These are phyloP conservation scores for Anisodus tanguticus DNA, from an alignment of 257 asterid genomes.

Conservation along the genomic window DNA sequence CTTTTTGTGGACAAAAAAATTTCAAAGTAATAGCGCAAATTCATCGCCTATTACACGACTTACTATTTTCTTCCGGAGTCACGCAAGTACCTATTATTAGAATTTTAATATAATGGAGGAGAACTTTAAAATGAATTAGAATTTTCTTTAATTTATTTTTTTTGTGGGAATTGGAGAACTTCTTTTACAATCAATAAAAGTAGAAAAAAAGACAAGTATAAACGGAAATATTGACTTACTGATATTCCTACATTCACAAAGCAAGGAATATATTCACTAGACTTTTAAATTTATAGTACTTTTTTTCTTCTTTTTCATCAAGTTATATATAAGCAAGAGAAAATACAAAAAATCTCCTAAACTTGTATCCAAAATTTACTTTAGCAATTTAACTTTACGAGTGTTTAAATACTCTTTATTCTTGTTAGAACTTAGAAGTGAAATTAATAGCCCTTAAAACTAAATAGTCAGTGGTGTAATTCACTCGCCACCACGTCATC, in stretches of 20 bases:
- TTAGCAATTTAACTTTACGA: no score
- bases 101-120: background rate
- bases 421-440: no score
- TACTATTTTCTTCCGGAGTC: background rate
- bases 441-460: no score
- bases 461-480: no score
- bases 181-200: background rate
- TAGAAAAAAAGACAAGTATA: background rate
- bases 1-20: background rate
- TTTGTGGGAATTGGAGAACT: background rate
- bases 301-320: background rate
- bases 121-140: background rate
- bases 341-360: no score
- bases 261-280: conserved; percentile 27
- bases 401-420: no score
- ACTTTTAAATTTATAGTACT: conserved; percentile 15
- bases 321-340: background rate
- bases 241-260: background rate
- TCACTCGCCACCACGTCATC: no score
- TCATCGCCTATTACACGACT: background rate
- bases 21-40: background rate
- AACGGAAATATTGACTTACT: background rate
- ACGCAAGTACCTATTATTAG: background rate
- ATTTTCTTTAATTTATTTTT: background rate
- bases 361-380: no score